A percentile compares a stretch with the other conserved stretches of the same genome.
phyloP scores from a whole-genome alignment of 2,329 filamentous ascomycete species.

The Thielaviopsis punctulata region DNA sequence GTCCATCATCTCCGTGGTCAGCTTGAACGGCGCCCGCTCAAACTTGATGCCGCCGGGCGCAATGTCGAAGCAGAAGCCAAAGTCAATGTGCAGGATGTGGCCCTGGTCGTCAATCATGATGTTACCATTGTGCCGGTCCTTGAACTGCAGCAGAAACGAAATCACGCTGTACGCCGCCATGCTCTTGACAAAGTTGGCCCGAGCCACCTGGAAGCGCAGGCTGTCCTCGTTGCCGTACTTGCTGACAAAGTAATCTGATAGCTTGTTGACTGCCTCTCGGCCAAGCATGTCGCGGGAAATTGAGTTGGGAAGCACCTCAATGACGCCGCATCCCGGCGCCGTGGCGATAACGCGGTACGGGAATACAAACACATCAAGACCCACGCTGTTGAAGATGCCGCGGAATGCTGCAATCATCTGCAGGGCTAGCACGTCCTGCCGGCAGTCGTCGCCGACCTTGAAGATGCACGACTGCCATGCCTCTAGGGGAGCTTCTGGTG shows the following conservation, averaged over 20 bases:
- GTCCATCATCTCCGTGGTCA: slow-evolving; percentile 94
- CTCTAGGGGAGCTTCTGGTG: slow-evolving; percentile 48
- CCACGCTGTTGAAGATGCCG: slow-evolving; percentile 88
- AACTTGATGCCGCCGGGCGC: slow-evolving; percentile 94
- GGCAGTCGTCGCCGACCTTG: slow-evolving; percentile 97
- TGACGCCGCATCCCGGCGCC: slow-evolving; percentile 90
- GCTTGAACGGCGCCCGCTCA: slow-evolving; percentile 94
- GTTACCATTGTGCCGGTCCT: slow-evolving; percentile 97
- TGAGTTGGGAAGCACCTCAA: slow-evolving; percentile 93
- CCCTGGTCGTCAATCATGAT: slow-evolving; percentile 98
- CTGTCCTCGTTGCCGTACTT: slow-evolving; percentile 97
- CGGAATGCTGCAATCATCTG: slow-evolving; percentile 98
- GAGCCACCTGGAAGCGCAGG: slow-evolving; percentile 82
- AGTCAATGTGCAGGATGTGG: slow-evolving; percentile 96
- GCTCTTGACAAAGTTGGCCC: slow-evolving; percentile 95
- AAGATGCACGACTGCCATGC: slow-evolving; percentile 99
- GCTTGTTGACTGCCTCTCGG: slow-evolving; percentile 88
- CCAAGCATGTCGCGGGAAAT: slow-evolving; percentile 98
- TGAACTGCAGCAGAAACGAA: slow-evolving; percentile 93
- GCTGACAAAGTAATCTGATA: slow-evolving; percentile 95
- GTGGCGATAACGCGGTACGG: slow-evolving; percentile 96
- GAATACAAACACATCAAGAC: slow-evolving; percentile 90
- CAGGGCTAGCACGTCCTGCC: slow-evolving; percentile 87
- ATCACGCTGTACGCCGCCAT: slow-evolving; percentile 99
- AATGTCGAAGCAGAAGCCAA: slow-evolving; percentile 98